Evolutionary conservation across 176 grass and related monocot species (phyloP), one percentile per base, ranked within the genome.

Genomic region (Triticum dicoccoides): DNA sequence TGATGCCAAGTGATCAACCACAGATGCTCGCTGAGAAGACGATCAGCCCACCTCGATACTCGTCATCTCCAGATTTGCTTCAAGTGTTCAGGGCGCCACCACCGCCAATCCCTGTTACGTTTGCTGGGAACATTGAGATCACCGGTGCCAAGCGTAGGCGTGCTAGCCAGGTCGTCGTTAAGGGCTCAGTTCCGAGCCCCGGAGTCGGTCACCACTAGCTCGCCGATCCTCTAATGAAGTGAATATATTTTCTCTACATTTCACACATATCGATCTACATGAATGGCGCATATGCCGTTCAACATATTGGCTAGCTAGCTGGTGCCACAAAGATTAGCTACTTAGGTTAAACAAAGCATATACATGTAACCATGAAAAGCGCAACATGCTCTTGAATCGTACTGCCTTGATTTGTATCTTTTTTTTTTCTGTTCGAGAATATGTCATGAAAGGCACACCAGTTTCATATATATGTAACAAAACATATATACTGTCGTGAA

Each of bases 131-230:
- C 34, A 35, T 9, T 9, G 45, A 61, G 33, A 76, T 80, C 3
- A 18, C 69, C 73, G 27, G 1, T 2, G 8, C 45, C 20, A 10
- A 45, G 27, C 37, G 67, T 15, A 78, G 86, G 72, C 39, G 61
- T 14, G 61, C 73, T 51, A 24, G 38, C 41, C 5, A 86, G 83
- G 88, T 62, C 21, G 88, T 62, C 21, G 88, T 69, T 18, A 4
- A 89, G 34, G 90, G 86, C 0, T 92, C 90, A 0, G 83, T 89
- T 3, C 90, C 90, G 20, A 92, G 90, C 83, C 90, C 90, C 4
- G 90, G 90, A 44, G 5, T 89, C 5, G 90, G 90, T 25, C 90
- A 92, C 65, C 86, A 92, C 67, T 89, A 92, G 79, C 35, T 59
- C 51, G 56, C 9, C 20, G 56, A 4, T 21, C 68, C 39, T 44